Evolutionary conservation across 352 stramenopile genomes (phyloP), one percentile per base, ranked within the genome.

Genomic region (Pythium plurisporium): DNA sequence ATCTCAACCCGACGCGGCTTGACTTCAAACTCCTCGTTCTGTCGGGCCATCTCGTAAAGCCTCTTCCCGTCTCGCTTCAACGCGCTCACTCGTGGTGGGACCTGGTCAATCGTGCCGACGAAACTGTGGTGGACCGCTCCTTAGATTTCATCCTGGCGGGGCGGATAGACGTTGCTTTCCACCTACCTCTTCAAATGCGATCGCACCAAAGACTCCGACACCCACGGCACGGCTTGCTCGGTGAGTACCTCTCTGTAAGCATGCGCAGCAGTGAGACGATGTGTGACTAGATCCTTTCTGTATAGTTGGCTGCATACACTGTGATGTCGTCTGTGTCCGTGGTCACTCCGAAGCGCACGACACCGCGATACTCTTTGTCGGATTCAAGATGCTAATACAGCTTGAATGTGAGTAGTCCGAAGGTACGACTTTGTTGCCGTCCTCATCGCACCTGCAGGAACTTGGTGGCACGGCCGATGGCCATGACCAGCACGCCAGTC

Each of bases 261-360:
- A 26, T 12, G 19, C 23, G 38, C 9, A 27, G 17, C 25, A 22
- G 14, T 11, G 4, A 47, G 25, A 11, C 8, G 17, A 7, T 25
- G n/a, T 34, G 1, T 14, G 30, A n/a, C n/a, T n/a, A n/a, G n/a
- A n/a, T 23, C 2, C 9, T 25, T 41, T 5, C 4, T 14, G 17
- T n/a, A 34, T 20, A 15, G 42, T 19, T 29, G 14, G 27, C 29
- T n/a, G 26, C 30, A 12, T 48, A 87, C 79, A 76, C 86, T 6
- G 79, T 91, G 57, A 93, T 81, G 50, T 95, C 86, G 67, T 95
- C 86, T 25, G 83, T 78, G 63, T 79, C 67, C 8, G 86, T 94
- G 0, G 82, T 92, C 25, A 94, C 54, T 5, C 86, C 86, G 40
- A 93, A 85, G 22, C 84, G 82, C 26, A 95, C 73, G 12, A 75